Evolutionary conservation across 371 early-diverging fungal species (phyloP).

Genomic region (Umbelopsis sp.): DNA sequence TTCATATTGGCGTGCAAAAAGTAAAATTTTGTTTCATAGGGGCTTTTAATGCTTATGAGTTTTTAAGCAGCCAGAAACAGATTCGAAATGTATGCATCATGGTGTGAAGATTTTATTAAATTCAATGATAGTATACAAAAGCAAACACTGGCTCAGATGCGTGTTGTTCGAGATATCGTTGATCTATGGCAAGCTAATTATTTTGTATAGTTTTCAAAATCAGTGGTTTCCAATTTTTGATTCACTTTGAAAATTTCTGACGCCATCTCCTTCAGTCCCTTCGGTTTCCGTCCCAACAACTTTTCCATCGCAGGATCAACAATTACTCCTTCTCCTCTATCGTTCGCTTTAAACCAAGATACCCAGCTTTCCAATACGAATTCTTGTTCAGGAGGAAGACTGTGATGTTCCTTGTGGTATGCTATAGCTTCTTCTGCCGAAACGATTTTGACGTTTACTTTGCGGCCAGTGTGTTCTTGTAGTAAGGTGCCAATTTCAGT

Average conservation of each 20-base stretch:
- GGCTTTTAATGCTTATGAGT: constrained; percentile 19
- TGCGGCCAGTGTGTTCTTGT: constrained; percentile 5
- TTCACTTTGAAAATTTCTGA: background rate
- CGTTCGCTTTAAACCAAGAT: background rate
- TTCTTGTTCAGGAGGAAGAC: constrained; percentile 5
- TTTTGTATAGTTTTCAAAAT: constrained; percentile 2
- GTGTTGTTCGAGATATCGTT: background rate
- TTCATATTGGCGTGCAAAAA: constrained; percentile 18
- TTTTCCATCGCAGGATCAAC: background rate
- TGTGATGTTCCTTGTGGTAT: background rate
- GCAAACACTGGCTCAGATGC: background rate
- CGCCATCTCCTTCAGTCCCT: background rate
- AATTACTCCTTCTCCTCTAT: background rate
- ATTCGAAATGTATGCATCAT: constrained; percentile 28
- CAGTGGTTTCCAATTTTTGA: background rate
- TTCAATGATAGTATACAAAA: background rate
- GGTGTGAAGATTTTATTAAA: constrained; percentile 10
- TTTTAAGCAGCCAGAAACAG: constrained; percentile 20
- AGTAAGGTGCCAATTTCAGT: background rate
- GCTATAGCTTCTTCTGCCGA: background rate
- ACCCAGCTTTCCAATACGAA: background rate
- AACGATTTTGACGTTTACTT: constrained; percentile 1
- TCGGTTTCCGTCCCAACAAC: background rate
- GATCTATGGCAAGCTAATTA: background rate
- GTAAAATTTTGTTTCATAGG: too few species aligned